phyloP scores from a whole-genome alignment of 2,329 filamentous ascomycete genomes.

The Tolypocladium pustulatum region DNA sequence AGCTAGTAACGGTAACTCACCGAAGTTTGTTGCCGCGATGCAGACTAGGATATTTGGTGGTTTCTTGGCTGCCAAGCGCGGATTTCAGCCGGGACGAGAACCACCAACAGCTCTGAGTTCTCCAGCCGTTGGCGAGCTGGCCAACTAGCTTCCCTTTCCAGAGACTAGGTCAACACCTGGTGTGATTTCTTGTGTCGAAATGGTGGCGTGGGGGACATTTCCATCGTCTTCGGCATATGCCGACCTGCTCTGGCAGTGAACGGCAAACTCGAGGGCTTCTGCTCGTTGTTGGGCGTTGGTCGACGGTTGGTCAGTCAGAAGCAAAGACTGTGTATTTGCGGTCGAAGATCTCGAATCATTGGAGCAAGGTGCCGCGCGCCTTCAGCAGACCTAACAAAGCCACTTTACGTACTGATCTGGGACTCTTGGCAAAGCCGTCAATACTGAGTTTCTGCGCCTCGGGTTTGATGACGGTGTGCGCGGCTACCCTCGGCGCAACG shows the following conservation, averaged over 20 bases:
- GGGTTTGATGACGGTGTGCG: neutral
- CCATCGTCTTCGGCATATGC: neutral
- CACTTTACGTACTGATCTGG: neutral
- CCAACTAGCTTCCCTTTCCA: neutral
- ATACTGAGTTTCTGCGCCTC: neutral
- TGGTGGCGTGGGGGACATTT: neutral
- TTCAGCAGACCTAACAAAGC: neutral
- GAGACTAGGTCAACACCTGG: neutral
- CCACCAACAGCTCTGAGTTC: neutral
- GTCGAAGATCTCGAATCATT: neutral
- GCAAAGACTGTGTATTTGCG: neutral
- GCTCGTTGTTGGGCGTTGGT: neutral
- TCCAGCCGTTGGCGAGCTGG: neutral
- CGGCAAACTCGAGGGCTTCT: neutral
- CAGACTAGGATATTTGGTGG: neutral
- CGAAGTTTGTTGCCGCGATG: neutral
- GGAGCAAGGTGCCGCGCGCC: neutral
- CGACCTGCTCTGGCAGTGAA: neutral
- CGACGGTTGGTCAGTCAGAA: neutral
- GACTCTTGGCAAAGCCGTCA: neutral
- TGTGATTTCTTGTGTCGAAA: neutral
- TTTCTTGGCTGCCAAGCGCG: neutral
- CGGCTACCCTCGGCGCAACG: neutral
- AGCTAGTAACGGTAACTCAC: neutral
- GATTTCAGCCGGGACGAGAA: neutral